phyloP scores from a whole-genome alignment of 1,284 basidiomycete genomes.

The Volvariella surrecta region DNA sequence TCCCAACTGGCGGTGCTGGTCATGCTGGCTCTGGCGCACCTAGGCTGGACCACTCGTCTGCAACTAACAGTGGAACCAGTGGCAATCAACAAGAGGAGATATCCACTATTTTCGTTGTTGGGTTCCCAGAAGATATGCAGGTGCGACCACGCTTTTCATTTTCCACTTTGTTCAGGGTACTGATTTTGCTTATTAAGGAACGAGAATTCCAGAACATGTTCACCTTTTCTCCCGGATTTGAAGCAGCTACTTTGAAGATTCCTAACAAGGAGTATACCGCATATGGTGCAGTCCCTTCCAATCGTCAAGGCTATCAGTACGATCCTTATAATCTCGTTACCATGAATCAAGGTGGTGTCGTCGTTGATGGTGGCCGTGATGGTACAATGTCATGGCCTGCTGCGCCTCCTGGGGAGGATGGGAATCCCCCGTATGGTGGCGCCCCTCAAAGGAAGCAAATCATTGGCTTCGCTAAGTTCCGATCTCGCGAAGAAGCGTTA shows the following conservation, averaged over 20 bases:
- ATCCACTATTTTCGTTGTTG: constrained; percentile 97
- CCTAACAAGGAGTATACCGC: constrained; percentile 81
- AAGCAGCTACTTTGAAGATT: constrained; percentile 96
- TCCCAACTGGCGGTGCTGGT: constrained; percentile 33
- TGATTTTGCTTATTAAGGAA: constrained; percentile 47
- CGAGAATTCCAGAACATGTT: constrained; percentile 99
- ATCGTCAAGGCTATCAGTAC: constrained; percentile 24
- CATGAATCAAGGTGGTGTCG: constrained; percentile 69
- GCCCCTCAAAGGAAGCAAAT: constrained; percentile 84
- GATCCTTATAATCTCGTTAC: constrained; percentile 76
- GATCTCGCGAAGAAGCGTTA: constrained; percentile 80
- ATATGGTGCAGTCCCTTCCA: constrained; percentile 39
- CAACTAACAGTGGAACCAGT: constrained; percentile 17
- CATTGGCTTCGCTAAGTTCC: constrained; percentile 97
- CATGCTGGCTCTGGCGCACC: constrained; percentile 11
- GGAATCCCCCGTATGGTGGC: constrained; percentile 22
- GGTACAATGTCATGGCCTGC: constrained; percentile 65
- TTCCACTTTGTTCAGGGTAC: constrained; percentile 6
- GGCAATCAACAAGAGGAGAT: constrained; percentile 64
- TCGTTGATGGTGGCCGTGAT: constrained; percentile 63
- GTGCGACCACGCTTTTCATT: constrained; percentile 37
- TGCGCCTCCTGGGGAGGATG: constrained; percentile 21
- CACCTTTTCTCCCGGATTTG: constrained; percentile 91
- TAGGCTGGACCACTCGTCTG: constrained; percentile 8
- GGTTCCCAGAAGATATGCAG: constrained; percentile 98